phyloP scores from a whole-genome alignment of 805 yeast genomes.

The Blastobotrys robertii region DNA sequence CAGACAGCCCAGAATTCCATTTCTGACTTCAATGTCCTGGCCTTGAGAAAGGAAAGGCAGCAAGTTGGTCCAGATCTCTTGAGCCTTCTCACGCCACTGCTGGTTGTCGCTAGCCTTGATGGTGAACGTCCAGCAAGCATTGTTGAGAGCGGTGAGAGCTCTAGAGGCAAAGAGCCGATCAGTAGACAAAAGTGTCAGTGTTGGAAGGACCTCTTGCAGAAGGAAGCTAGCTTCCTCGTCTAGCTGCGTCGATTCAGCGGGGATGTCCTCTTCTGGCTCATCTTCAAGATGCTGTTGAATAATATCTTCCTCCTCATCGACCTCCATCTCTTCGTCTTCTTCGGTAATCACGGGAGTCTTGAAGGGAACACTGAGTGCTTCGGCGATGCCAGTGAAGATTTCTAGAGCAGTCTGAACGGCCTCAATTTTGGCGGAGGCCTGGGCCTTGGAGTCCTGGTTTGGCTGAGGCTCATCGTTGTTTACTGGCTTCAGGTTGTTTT shows the following conservation, averaged over 20 bases:
- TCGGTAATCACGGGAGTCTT: slow-evolving; percentile 7
- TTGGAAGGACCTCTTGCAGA: slow-evolving; percentile 7
- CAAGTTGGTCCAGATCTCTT: slow-evolving; percentile 19
- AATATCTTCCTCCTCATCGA: slow-evolving; percentile 15
- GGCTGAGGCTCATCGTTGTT: slow-evolving; percentile 12
- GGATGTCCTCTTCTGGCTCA: slow-evolving; percentile 6
- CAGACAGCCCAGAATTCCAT: slow-evolving; percentile 32
- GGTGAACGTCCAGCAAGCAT: slow-evolving; percentile 50
- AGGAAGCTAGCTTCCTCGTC: too few species aligned
- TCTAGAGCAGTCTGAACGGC: slow-evolving; percentile 67
- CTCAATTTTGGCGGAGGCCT: slow-evolving; percentile 33
- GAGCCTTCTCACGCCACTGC: slow-evolving; percentile 30
- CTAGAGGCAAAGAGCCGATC: slow-evolving; percentile 41
- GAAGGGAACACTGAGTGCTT: slow-evolving; percentile 28
- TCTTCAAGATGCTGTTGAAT: neutral
- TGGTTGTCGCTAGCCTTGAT: slow-evolving; percentile 24
- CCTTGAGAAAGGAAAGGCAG: slow-evolving; percentile 12
- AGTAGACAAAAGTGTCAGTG: slow-evolving; percentile 27
- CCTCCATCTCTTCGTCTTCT: slow-evolving; percentile 11
- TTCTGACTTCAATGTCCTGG: slow-evolving; percentile 22
- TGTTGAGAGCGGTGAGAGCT: slow-evolving; percentile 59
- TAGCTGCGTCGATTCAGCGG: too few species aligned
- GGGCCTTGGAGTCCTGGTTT: neutral
- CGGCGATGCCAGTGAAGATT: slow-evolving; percentile 64
- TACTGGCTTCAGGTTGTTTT: slow-evolving; percentile 8